Base-by-base conservation (phyloP, 202 grass and related monocot genomes). In the Elaeis oleifera region DNA sequence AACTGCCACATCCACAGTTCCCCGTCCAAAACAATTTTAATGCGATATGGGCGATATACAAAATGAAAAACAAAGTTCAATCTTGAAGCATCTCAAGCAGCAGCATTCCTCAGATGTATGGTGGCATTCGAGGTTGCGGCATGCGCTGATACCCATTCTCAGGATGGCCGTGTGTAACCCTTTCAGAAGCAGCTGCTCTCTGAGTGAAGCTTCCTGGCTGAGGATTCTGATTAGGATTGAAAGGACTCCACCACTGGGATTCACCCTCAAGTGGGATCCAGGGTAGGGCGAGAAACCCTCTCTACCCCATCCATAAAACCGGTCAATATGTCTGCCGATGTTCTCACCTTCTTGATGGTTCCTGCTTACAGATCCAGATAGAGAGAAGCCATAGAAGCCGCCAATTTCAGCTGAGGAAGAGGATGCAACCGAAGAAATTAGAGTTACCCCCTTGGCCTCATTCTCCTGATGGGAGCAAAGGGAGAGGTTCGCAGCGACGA, bases 241-340 rank as follows among this genome's bases (percentile, higher is more conserved):
- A 86, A 48, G 79, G 78, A 19, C 87, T 60, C 79, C 79, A 90
- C 87, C 83, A 90, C 39, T 83, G 87, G 57, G 87, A 64, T 59
- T 90, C 83, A 0, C 76, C 51, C 22, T 90, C 87, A 61, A 78
- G 63, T n/a, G 73, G 83, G 50, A 86, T 83, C 87, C 83, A 90
- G 0, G 82, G 87, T 18, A 90, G 70, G 79, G 76, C 0, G 56
- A 68, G 16, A 80, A 76, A 14, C 83, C 82, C 61, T 83, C 87
- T 18, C 54, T 68, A 5, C 76, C 76, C 87, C 79, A 90, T 4
- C 76, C 51, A 16, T 80, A 90, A 54, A 71, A 60, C 53, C 76
- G 49, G 17, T 90, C 75, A 0, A 76, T 17, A 18, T 77, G 87
- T 74, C 76, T 80, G 58, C 81, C 59, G 14, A 79, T 51, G 59